These are phyloP conservation scores for Tilletia caries DNA, from an alignment of 1,284 basidiomycete genomes.

Conservation along the genomic window DNA sequence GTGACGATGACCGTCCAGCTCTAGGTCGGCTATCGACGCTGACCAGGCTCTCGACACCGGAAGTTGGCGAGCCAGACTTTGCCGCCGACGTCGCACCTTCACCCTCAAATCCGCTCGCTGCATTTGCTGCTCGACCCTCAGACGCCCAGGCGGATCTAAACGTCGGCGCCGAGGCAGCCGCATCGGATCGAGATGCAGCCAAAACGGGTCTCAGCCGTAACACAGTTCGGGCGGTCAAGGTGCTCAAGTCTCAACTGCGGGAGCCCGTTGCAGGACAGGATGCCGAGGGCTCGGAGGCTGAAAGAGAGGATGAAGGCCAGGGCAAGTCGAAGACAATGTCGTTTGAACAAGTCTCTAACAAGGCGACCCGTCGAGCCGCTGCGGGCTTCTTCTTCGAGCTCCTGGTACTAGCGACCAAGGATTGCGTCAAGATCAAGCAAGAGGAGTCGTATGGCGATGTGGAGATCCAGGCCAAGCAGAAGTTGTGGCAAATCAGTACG, in stretches of 20 bases:
- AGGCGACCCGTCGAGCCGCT: slow-evolving; percentile 83
- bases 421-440: slow-evolving; percentile 79
- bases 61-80: slow-evolving; percentile 62
- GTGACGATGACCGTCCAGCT: slow-evolving; percentile 15
- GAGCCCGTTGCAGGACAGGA: slow-evolving; percentile 44
- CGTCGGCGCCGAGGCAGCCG: slow-evolving; percentile 56
- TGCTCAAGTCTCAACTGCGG: slow-evolving; percentile 67
- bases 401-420: slow-evolving; percentile 85
- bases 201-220: slow-evolving; percentile 74
- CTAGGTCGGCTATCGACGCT: slow-evolving; percentile 36
- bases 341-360: slow-evolving; percentile 71
- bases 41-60: slow-evolving; percentile 54
- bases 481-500: slow-evolving; percentile 60
- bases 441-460: slow-evolving; percentile 73
- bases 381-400: slow-evolving; percentile 97
- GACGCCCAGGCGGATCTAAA: slow-evolving; percentile 52
- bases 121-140: slow-evolving; percentile 68
- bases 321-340: slow-evolving; percentile 57
- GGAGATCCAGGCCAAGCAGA: slow-evolving; percentile 74
- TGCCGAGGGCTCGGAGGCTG: slow-evolving; percentile 32
- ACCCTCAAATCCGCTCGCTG: slow-evolving; percentile 70
- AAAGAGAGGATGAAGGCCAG: slow-evolving; percentile 1
- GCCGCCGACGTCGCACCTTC: slow-evolving; percentile 57
- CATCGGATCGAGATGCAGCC: slow-evolving; percentile 57
- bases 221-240: slow-evolving; percentile 79